These are phyloP conservation scores for Globisporangium viniferum DNA, from an alignment of 352 stramenopile genomes.

Conservation along the genomic window DNA sequence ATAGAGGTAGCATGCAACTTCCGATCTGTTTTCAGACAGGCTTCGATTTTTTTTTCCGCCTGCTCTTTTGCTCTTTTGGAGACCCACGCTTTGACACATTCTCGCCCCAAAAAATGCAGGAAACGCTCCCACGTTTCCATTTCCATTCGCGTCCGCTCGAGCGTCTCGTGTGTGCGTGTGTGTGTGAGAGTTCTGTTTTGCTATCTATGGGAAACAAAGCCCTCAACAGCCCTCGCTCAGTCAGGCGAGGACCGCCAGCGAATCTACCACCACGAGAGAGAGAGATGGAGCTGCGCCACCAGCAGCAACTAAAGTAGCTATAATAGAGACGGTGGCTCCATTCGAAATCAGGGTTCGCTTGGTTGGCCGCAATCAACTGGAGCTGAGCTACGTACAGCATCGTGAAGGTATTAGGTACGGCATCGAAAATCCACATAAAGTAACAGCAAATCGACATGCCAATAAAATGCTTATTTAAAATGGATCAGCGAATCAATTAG, in stretches of 20 bases:
- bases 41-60: constrained; percentile 5
- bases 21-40: not conserved
- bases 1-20: not conserved
- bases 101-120: constrained; percentile 2
- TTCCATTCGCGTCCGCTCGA: not conserved
- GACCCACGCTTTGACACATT: constrained; percentile 9
- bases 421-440: not conserved
- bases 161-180: not conserved
- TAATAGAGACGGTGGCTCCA: not conserved
- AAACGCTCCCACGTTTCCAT: not conserved
- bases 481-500: not conserved
- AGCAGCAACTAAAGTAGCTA: too few species aligned
- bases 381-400: not conserved
- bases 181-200: not conserved
- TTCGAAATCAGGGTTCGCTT: not conserved
- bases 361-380: not conserved
- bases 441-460: not conserved
- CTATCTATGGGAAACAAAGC: not conserved
- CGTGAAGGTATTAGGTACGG: not conserved
- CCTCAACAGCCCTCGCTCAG: not conserved
- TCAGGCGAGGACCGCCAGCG: not conserved
- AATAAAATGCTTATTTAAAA: not conserved
- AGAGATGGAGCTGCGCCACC: not conserved
- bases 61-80: not conserved
- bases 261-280: not conserved